Evolutionary conservation across 2,329 filamentous ascomycete genomes (phyloP).

Genomic region (Dothistroma pini): DNA sequence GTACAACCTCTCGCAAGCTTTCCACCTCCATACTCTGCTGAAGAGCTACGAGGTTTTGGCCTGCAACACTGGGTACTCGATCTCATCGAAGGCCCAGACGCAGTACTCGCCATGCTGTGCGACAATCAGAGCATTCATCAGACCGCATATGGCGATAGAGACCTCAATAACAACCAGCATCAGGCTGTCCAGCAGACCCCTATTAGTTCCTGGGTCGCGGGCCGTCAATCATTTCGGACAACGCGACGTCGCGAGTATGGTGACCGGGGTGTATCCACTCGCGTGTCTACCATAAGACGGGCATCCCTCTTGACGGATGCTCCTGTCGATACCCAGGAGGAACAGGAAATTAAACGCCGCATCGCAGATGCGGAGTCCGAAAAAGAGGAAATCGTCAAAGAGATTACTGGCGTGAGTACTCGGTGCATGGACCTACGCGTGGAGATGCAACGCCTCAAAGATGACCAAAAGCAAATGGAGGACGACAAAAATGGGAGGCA

Average conservation of each 20-base stretch:
- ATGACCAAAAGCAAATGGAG: conserved; percentile 39
- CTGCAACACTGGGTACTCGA: conserved; percentile 80
- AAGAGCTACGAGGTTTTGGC: conserved; percentile 57
- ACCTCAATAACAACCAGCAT: conserved; percentile 65
- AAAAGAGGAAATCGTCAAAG: conserved; percentile 37
- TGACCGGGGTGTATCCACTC: conserved; percentile 65
- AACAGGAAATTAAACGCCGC: conserved; percentile 56
- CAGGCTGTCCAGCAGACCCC: conserved; percentile 54
- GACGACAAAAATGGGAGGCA: conserved; percentile 50
- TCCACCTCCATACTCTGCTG: conserved; percentile 50
- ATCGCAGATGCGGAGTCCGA: conserved; percentile 44
- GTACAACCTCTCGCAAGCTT: conserved; percentile 54
- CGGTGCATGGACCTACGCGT: conserved; percentile 30
- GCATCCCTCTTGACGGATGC: conserved; percentile 74
- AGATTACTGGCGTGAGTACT: conserved; percentile 28
- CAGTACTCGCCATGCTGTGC: conserved; percentile 86
- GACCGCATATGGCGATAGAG: conserved; percentile 60
- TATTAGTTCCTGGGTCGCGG: conserved; percentile 68
- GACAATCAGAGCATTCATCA: conserved; percentile 65
- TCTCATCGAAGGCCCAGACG: conserved; percentile 72
- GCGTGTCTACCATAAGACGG: conserved; percentile 56
- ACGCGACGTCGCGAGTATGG: conserved; percentile 77
- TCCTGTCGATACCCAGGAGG: conserved; percentile 65
- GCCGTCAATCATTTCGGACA: conserved; percentile 60
- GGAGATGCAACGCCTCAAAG: conserved; percentile 32